phyloP scores from a whole-genome alignment of 345 rosid genomes.

The Salix caprea region DNA sequence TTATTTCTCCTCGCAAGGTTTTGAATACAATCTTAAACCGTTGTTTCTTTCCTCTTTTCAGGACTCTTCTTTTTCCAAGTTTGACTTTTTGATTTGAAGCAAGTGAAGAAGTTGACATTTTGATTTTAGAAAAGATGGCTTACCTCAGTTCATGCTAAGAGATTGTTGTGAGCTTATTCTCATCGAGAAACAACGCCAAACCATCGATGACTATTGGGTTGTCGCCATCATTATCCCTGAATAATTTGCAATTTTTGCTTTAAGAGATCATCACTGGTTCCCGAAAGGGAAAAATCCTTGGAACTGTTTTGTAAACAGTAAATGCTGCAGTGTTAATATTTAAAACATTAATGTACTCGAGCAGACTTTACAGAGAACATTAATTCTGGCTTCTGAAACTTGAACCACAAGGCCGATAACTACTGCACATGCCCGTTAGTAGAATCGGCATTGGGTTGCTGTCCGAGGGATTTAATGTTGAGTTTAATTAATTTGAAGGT shows the following conservation, averaged over 20 bases:
- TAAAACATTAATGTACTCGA: no score
- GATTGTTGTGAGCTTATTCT: background rate
- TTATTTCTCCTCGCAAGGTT: background rate
- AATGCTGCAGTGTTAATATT: background rate
- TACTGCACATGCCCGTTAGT: background rate
- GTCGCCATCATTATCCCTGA: background rate
- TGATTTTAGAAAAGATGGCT: background rate
- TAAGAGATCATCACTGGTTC: background rate
- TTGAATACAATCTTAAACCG: slow-evolving; percentile 17
- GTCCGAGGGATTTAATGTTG: background rate
- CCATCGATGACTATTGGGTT: background rate
- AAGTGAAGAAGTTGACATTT: background rate
- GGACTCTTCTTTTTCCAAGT: background rate
- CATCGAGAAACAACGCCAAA: slow-evolving; percentile 8
- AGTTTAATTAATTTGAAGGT: background rate
- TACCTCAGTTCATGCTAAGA: background rate
- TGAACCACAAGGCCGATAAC: background rate
- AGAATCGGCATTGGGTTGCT: background rate
- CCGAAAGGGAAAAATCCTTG: background rate
- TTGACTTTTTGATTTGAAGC: background rate
- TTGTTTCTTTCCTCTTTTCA: slow-evolving; percentile 2
- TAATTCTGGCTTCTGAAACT: background rate
- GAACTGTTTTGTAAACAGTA: background rate
- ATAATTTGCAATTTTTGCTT: background rate
- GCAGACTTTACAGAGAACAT: background rate